Evolutionary conservation across 768 basidiomycete species (phyloP), one percentile per base, ranked within the genome.

Genomic region (Clavulina sp.): DNA sequence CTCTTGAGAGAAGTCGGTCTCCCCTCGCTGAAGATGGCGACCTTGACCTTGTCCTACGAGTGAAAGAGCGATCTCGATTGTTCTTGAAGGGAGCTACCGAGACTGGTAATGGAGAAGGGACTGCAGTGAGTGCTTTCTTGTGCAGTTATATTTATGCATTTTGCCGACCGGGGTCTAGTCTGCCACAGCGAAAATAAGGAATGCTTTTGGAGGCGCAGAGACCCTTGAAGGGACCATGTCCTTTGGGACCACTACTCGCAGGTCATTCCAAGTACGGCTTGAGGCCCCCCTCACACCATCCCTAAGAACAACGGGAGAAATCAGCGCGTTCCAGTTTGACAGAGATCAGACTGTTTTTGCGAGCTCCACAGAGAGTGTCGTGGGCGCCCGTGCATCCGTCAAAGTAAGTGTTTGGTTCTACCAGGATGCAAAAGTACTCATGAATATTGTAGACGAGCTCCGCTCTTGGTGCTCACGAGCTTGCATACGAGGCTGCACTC

Each of bases 171-270:
- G 5, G n/a, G 26, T 21, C 0, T 54, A 82, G 89, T 83, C 80
- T 51, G 75, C 81, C 36, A 85, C 81, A 4, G 88, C 76, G 4
- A 77, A 83, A 48, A 65, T 96, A 36, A 73, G 84, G 13, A 97
- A 97, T 64, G 75, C 83, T 3, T 83, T 97, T 58, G 93, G 93
- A 24, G 84, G 88, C 4, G 93, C 83, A 16, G 93, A 99, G 64
- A 76, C 77, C 0, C 69, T 97, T 48, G 82, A 87, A 60, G 86
- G 81, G 13, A 83, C 84, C 49, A 63, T 85, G 7, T 77, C 91
- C 1, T 69, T 82, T 18, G 93, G 92, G 0, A 93, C 92, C 2
- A 82, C 83, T 60, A 97, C 91, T 0, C 76, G 78, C 52, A 77
- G 79, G 50, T 77, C 91, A 0, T 92, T 85, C 65, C 74, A 86